Conservation (phyloP, 1,284 basidiomycete genomes). For the Caloboletus firmus region DNA sequence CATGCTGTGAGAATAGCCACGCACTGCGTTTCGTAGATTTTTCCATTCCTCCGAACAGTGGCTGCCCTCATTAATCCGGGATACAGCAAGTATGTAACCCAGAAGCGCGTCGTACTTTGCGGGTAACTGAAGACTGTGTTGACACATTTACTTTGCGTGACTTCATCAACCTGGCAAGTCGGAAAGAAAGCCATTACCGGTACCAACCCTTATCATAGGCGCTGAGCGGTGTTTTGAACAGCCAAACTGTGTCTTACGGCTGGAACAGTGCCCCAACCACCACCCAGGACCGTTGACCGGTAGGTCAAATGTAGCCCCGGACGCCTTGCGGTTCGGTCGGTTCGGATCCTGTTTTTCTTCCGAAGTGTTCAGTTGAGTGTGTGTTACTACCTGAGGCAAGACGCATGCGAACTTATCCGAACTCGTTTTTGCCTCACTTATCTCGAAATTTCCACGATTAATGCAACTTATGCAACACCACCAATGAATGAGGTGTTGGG, state of each 20-base stretch:
- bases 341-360: background rate
- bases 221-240: too few relatives aligned
- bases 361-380: background rate
- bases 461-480: background rate
- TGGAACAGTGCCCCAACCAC: too few relatives aligned
- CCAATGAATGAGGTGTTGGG: background rate
- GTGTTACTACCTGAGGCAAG: too few relatives aligned
- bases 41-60: background rate
- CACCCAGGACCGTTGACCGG: too few relatives aligned
- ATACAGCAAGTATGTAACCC: too few relatives aligned
- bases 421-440: too few relatives aligned
- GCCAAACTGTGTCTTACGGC: background rate
- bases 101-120: too few relatives aligned
- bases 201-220: too few relatives aligned
- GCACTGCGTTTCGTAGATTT: background rate
- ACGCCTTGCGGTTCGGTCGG: background rate
- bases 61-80: too few relatives aligned
- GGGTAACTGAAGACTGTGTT: background rate
- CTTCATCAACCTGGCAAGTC: background rate
- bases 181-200: too few relatives aligned
- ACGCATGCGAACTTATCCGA: too few relatives aligned
- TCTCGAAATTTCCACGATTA: too few relatives aligned
- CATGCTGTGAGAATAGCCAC: background rate
- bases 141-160: background rate
- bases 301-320: background rate